Evolutionary conservation across 768 basidiomycete species (phyloP), one percentile per base, ranked within the genome.

Genomic region (Lentinula sp.): DNA sequence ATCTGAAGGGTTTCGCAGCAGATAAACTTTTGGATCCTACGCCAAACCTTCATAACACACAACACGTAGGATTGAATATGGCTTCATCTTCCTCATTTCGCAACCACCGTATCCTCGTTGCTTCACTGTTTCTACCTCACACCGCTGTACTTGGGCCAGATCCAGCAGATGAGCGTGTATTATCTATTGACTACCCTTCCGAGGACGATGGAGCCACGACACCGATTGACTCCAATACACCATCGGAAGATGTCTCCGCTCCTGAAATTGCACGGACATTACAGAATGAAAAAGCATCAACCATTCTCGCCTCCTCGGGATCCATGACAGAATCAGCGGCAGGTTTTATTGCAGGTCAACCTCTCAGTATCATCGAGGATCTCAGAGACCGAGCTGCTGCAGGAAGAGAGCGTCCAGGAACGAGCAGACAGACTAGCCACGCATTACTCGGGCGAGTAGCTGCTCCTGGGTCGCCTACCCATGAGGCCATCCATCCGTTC

Each of bases 61-160:
- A 39, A 8, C 37, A 39, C 37, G 13, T 13, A 39, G 37, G 37
- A 39, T 39, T 28, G 12, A 35, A 57, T 48, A 68, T 72, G 62
- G 91, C 91, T 90, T 80, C 79, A 70, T 86, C 88, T 45, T 80
- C 80, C 69, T 86, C 89, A 41, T 81, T 91, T 68, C 79, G 86
- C 59, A 84, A 84, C 72, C 87, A 90, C 71, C 78, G 91, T 36
- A 80, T 89, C 59, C 77, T 93, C 71, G 86, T 93, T 71, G 91
- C 90, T 15, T 87, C 88, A n/a, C 85, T 93, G 61, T 92, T 93
- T 70, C 84, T 93, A 39, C 91, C 91, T 41, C 83, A 82, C 62
- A 89, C 90, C 41, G 83, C 84, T 46, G 83, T 86, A 49, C 74
- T 85, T 45, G 85, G 82, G 69, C 23, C 62, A 37, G 81, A 86